These are phyloP conservation scores for Camellia granthamiana DNA, from an alignment of 148 eudicot species.

Conservation along the genomic window DNA sequence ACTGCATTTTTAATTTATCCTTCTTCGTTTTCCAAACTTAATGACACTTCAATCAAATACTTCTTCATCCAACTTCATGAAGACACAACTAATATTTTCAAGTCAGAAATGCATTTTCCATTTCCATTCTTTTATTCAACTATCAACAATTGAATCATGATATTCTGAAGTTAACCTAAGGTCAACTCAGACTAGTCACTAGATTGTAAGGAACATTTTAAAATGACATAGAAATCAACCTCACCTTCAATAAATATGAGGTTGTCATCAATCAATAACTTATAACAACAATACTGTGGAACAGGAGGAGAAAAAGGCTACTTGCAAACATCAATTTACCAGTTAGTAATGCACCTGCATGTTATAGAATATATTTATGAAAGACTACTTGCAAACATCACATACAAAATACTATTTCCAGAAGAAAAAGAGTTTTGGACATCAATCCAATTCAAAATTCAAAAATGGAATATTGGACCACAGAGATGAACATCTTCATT, in stretches of 20 bases:
- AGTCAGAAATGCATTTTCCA: neutral
- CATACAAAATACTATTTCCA: neutral
- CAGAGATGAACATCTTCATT: neutral
- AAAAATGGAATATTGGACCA: neutral
- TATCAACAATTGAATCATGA: neutral
- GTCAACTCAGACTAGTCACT: neutral
- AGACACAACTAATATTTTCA: neutral
- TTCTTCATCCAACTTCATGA: neutral
- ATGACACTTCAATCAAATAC: neutral
- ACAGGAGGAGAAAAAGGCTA: too few relatives aligned
- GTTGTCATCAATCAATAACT: neutral
- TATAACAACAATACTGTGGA: neutral
- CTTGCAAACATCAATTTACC: too few relatives aligned
- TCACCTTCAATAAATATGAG: neutral
- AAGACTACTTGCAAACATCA: neutral
- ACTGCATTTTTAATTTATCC: too few relatives aligned
- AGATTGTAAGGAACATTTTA: neutral
- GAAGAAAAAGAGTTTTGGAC: neutral
- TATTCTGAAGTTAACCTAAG: neutral
- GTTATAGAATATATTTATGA: too few relatives aligned
- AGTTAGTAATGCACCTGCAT: too few relatives aligned
- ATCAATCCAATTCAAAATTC: neutral
- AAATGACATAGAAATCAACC: too few relatives aligned
- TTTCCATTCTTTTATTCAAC: neutral
- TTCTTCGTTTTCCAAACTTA: neutral